These are phyloP conservation scores for Breynia disticha DNA, from an alignment of 441 rosid species.

Conservation along the genomic window DNA sequence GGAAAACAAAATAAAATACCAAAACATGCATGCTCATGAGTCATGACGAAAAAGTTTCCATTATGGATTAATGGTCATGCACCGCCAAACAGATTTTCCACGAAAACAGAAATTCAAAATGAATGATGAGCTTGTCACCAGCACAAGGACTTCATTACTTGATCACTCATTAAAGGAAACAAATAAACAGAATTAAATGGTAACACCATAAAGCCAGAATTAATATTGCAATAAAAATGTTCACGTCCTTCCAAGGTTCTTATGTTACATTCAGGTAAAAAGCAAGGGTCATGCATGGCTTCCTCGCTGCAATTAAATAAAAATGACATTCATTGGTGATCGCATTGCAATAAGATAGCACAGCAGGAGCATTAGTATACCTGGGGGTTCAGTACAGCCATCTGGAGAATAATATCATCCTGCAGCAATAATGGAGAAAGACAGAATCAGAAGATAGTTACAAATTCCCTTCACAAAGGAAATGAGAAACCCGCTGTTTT, in stretches of 20 bases:
- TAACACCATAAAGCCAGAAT: too few relatives aligned
- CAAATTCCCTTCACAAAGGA: too few relatives aligned
- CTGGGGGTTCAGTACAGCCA: conserved; percentile 88
- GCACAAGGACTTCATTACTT: background rate
- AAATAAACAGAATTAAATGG: too few relatives aligned
- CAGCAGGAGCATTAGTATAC: conserved; percentile 28
- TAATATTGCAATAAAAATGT: too few relatives aligned
- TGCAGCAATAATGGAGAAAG: conserved; percentile 19
- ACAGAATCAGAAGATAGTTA: background rate
- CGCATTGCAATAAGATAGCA: background rate
- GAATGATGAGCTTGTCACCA: background rate
- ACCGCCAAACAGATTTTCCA: background rate
- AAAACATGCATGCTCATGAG: background rate
- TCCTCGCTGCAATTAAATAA: too few relatives aligned
- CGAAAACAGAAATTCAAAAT: background rate
- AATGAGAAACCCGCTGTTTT: background rate
- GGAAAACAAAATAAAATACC: background rate
- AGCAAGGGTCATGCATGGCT: too few relatives aligned
- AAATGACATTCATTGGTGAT: background rate
- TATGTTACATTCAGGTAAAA: too few relatives aligned
- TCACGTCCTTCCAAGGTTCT: too few relatives aligned
- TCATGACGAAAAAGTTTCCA: background rate
- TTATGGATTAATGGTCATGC: background rate
- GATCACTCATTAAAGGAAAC: too few relatives aligned
- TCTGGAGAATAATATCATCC: conserved; percentile 51